Evolutionary conservation across 257 asterid species (phyloP), one percentile per base, ranked within the genome.

Genomic region (Petunia axillaris): DNA sequence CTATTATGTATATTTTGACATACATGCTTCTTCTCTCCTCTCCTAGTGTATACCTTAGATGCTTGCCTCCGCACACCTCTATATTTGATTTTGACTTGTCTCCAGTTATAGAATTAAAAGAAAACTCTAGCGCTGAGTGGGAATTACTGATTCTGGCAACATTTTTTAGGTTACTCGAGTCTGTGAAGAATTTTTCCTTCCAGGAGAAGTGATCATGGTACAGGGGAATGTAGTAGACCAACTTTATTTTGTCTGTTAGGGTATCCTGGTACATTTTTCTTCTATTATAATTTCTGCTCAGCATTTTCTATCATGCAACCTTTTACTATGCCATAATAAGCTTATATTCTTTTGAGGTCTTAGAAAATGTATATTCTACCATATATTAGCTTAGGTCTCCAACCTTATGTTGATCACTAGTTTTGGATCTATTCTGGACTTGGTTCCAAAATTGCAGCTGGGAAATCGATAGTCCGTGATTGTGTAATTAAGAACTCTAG

Each of bases 131-230:
- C 25, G 25, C 25, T 25, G 25, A 25, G 25, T 25, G 25, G 25
- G 25, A 25, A 25, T 25, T 25, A 25, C 25, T 25, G 50, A 39
- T 48, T 14, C 16, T 46, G 14, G 6, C 36, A 39, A 39, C 71
- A 14, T 8, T 37, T 65, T 81, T 81, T 84, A 94, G 98, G 95
- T 92, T 43, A 90, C 87, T 79, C 89, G 95, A 80, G 97, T 94
- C 41, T 95, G 88, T 6, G 97, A 94, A 84, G 98, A 94, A 79
- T 94, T 94, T 86, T 94, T 94, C 55, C 92, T 93, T 67, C 97
- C 98, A 0, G 97, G 98, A 64, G 97, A 94, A 87, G 93, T 94
- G 25, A 88, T 94, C 84, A 87, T 91, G 91, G 94, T 89, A 64
- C 97, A 93, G 60, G 97, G 96, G 81, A 87, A 83, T 76, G 94